These are phyloP conservation scores for Russula lepida DNA, from an alignment of 768 basidiomycete genomes.

Conservation along the genomic window DNA sequence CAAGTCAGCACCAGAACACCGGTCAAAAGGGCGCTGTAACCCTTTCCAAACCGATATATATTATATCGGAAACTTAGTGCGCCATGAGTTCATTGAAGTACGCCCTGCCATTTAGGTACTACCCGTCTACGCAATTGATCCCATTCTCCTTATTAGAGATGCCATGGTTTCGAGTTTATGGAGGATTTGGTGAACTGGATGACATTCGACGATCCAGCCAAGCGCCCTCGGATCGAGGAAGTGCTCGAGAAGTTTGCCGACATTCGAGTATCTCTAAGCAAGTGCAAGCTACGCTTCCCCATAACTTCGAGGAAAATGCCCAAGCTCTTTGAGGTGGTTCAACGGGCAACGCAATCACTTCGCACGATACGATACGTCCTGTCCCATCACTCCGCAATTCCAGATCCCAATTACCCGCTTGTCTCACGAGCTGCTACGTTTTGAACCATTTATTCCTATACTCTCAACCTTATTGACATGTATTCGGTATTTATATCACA, in stretches of 20 bases:
- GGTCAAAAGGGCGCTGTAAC: slow-evolving; percentile 19
- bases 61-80: slow-evolving; percentile 30
- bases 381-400: background rate
- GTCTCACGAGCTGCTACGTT: background rate
- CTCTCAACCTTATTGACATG: background rate
- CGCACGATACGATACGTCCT: background rate
- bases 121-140: background rate
- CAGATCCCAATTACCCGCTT: background rate
- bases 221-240: slow-evolving; percentile 23
- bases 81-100: slow-evolving; percentile 26
- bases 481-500: background rate
- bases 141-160: slow-evolving; percentile 16
- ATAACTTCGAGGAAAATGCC: background rate
- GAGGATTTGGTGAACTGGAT: slow-evolving; percentile 23
- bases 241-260: slow-evolving; percentile 1
- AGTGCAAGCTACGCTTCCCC: slow-evolving; percentile 4
- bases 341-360: background rate
- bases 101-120: background rate
- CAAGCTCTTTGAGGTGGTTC: background rate
- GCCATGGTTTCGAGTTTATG: slow-evolving; percentile 24
- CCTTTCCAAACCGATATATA: slow-evolving; percentile 33
- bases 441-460: background rate
- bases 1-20: slow-evolving; percentile 32
- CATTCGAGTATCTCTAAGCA: background rate
- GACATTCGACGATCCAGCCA: slow-evolving; percentile 23